Evolutionary conservation across 805 yeast genomes (phyloP).

Genomic region (Zygosaccharomyces lentus): DNA sequence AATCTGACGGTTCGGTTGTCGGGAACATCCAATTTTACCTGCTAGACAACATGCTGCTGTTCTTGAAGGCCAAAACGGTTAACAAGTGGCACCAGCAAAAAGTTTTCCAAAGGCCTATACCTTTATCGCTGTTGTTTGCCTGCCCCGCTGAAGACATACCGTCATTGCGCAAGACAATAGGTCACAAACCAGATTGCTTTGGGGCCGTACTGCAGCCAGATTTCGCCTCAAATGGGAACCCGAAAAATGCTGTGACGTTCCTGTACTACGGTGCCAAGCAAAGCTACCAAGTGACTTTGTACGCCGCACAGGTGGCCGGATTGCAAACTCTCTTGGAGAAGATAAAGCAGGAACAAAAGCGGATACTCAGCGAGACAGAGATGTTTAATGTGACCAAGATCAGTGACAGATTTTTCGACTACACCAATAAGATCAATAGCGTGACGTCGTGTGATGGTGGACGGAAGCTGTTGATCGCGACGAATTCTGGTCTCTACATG

Average conservation of each 20-base stretch:
- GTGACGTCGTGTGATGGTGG: conserved; percentile 95
- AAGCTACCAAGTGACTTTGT: conserved; percentile 41
- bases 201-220: conserved; percentile 31
- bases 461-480: conserved; percentile 81
- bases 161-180: conserved; percentile 44
- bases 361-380: conserved; percentile 65
- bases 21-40: conserved; percentile 82
- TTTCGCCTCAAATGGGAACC: conserved; percentile 18
- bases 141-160: conserved; percentile 80
- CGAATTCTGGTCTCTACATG: conserved; percentile 85
- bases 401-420: conserved; percentile 70
- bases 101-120: conserved; percentile 86
- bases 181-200: conserved; percentile 30
- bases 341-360: conserved; percentile 72
- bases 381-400: conserved; percentile 74
- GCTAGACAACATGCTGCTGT: conserved; percentile 81
- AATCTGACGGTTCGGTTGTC: conserved; percentile 25
- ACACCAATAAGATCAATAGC: conserved; percentile 75
- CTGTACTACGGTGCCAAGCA: conserved; percentile 37
- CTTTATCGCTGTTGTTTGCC: conserved; percentile 67
- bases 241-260: conserved; percentile 34
- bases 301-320: conserved; percentile 45
- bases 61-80: conserved; percentile 79
- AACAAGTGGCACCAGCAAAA: conserved; percentile 88
- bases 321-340: conserved; percentile 79